Evolutionary conservation across 768 basidiomycete genomes (phyloP), one percentile per base, ranked within the genome.

Genomic region (Pisolithus orientalis): DNA sequence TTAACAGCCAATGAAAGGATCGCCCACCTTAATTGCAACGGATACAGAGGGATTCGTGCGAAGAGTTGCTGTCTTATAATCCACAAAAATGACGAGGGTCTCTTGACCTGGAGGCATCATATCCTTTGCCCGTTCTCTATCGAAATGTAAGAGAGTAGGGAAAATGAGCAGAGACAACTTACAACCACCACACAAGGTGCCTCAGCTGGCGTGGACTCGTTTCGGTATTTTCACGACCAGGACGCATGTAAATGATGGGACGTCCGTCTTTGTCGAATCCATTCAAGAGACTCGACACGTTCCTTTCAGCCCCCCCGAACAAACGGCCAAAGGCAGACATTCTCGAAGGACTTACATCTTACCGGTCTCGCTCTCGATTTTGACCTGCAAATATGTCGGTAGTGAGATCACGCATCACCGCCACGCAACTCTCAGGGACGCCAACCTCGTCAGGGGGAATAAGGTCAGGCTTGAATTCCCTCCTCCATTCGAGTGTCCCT

Each of bases 191-290:
- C 24, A 94, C 87, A 24, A 94, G 76, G 76, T 94, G 90, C 49
- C 83, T 77, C 50, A 94, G 76, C 62, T 94, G 91, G 39, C 90
- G 78, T 3, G 85, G 82, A 54, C 83, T 79, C 2, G 79, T 78
- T 58, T 86, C 79, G 7, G 91, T 93, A 65, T 93, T 94, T 65
- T 94, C 90, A 53, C 82, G 77, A 27, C 90, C 90, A 0, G 92
- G 91, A 14, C 90, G 83, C 83, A 94, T 84, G 68, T 92, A 93
- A 13, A 94, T 72, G 40, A 94, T 85, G 0, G 92, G 91, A n/a
- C 92, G 75, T 5, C 89, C 90, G 51, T 92, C 88, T 48, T 75
- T 77, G 69, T 94, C 91, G 58, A 93, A 94, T 6, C 92, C 91
- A 50, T 82, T 90, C 44, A 93, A 68, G 44, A 93, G 78, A 43